These are phyloP conservation scores for Edaphochlamys debaryana DNA, from an alignment of 139 green algal species.

Conservation along the genomic window DNA sequence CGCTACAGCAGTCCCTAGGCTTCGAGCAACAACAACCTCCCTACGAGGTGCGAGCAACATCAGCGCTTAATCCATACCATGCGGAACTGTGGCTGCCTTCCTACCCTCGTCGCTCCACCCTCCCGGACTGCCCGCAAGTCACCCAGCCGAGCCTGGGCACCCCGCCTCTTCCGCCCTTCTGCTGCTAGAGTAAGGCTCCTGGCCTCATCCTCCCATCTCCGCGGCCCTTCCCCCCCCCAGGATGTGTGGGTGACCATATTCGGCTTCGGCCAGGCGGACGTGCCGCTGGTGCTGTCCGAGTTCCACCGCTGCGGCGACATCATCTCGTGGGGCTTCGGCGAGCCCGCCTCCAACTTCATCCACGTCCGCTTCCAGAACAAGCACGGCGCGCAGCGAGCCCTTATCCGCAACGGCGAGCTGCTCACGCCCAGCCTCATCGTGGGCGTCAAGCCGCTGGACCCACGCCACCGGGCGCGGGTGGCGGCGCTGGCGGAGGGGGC, in stretches of 20 bases:
- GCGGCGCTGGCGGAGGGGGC: slow-evolving; percentile 3
- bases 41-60: slow-evolving; percentile 17
- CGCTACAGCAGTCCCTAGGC: background rate
- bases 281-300: slow-evolving; percentile 57
- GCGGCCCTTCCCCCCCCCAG: too few relatives aligned
- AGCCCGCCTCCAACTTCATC: slow-evolving; percentile 62
- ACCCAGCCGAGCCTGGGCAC: too few relatives aligned
- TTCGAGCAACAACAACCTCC: slow-evolving; percentile 37
- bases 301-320: slow-evolving; percentile 70
- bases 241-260: slow-evolving; percentile 73
- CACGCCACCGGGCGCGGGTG: slow-evolving; percentile 42
- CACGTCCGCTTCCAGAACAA: slow-evolving; percentile 71
- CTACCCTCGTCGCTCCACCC: too few relatives aligned
- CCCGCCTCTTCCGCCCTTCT: too few relatives aligned
- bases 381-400: slow-evolving; percentile 62
- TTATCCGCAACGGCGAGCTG: slow-evolving; percentile 62
- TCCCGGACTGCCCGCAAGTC: too few relatives aligned
- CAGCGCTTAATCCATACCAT: too few relatives aligned
- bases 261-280: slow-evolving; percentile 59
- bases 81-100: too few relatives aligned
- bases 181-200: too few relatives aligned
- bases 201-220: too few relatives aligned
- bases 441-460: slow-evolving; percentile 66
- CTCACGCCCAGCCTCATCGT: slow-evolving; percentile 60
- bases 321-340: slow-evolving; percentile 64